Evolutionary conservation across 2,329 filamentous ascomycete species (phyloP), one percentile per base, ranked within the genome.

Genomic region (Aureobasidium uvarum): DNA sequence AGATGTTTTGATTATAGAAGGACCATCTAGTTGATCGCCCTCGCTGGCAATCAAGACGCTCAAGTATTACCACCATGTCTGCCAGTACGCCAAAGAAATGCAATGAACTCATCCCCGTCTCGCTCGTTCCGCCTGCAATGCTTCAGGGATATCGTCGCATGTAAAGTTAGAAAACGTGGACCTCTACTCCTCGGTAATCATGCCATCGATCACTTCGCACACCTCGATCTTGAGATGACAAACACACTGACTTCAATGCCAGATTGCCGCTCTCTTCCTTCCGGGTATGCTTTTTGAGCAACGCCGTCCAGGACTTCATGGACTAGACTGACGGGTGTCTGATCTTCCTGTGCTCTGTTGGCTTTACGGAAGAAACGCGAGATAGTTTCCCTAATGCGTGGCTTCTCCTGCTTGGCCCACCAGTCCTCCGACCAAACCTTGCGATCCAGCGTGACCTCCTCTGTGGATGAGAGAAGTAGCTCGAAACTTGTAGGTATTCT

Each of bases 361-460:
- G 78, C 76, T 65, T 79, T 78, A 41, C 78, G 77, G 60, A 79
- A 79, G 68, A 77, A 80, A 41, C 75, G 77, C 18, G 74, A 77
- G 58, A 81, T 74, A 6, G 82, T 77, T 36, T 83, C 81, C 66
- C 84, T 81, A 59, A 88, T 82, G 16, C 85, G 80, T 13, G 81
- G 78, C 70, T 85, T 85, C 72, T 88, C 86, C 71, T 89, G 86
- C 71, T 86, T 84, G 52, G 85, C 81, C 79, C 84, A 88, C 86
- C 85, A 88, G 65, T 87, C 83, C 38, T 75, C 74, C 11, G 81
- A 80, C 86, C 86, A 89, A 2, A 82, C 78, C 23, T 79, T 76
- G 33, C 84, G 78, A 60, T 82, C 80, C 2, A 87, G 75, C 1
- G 76, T 69, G 18, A 84, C 80, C 63, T 80, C 78, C 45, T 84